Base-by-base conservation (phyloP, 2,329 filamentous ascomycete genomes). In the Claviceps sp. region DNA sequence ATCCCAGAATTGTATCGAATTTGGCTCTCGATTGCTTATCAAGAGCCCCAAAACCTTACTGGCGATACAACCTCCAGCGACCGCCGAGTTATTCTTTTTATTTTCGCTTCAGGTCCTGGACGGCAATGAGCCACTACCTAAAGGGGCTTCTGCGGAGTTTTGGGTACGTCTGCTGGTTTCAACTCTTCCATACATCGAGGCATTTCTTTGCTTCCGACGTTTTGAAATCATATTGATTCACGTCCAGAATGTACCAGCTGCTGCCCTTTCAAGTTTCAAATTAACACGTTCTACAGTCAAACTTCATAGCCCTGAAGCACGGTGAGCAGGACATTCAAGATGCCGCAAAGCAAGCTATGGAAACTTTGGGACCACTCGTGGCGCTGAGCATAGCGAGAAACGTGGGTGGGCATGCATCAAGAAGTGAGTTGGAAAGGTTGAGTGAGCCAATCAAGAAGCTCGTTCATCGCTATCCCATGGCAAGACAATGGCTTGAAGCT, bases 91-190 rank as follows among this genome's bases (percentile, higher is more conserved):
- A 58, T 76, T 89, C 55, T 85, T 94, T 60, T 68, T 82, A 50
- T 90, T 91, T 60, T 78, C 82, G 0, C 70, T 93, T 13, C 77
- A 80, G 58, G 81, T 87, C 7, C 69, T 94, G 6, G 76, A 82
- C 44, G 84, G 83, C 13, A 80, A 75, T 34, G 87, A 93, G 54
- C 81, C 85, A 0, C 70, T 94, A 10, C 85, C 87, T 0, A 94
- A 93, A 67, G 77, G 77, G 34, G 79, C 85, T 2, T 79, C 87
- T 1, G 79, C 82, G 8, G 80, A 85, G 30, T 87, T 94, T 56
- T 93, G 88, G 86, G 82, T 85, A 67, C 58, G 73, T 61, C 13
- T 14, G 8, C 22, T 30, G 8, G 7, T 30, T 17, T 17, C n/a
- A 17, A 22, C 4, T 10, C 8, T 30, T 30, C 26, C 30, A 34